These are phyloP conservation scores for Glebionis coronaria DNA, from an alignment of 129 eudicot species.

Conservation along the genomic window DNA sequence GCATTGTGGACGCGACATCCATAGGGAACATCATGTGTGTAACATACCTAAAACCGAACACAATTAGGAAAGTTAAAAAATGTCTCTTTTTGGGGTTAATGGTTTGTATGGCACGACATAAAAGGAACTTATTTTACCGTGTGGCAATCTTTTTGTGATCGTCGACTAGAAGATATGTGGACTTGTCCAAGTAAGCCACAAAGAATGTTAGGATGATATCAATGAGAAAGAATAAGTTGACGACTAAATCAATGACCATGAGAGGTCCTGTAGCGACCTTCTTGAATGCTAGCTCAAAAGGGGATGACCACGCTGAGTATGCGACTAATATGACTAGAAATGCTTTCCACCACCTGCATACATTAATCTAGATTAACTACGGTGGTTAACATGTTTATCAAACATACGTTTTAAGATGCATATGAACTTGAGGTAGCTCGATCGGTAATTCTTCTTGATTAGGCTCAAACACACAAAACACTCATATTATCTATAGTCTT, in stretches of 20 bases:
- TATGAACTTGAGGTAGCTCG: too few relatives aligned
- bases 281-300: constrained; percentile 79
- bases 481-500: too few relatives aligned
- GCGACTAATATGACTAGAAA: constrained; percentile 73
- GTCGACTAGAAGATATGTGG: constrained; percentile 75
- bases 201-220: constrained; percentile 80
- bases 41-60: constrained; percentile 42
- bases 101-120: background rate
- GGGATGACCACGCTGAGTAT: constrained; percentile 91
- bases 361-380: background rate
- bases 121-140: constrained; percentile 33
- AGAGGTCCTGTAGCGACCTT: constrained; percentile 59
- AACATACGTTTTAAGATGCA: too few relatives aligned
- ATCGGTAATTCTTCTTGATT: too few relatives aligned
- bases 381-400: too few relatives aligned
- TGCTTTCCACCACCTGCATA: constrained; percentile 82
- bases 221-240: constrained; percentile 59
- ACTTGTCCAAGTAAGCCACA: constrained; percentile 70
- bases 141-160: constrained; percentile 66
- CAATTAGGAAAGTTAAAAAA: background rate
- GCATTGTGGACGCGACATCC: constrained; percentile 85
- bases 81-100: background rate
- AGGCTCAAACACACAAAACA: too few relatives aligned
- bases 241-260: constrained; percentile 55
- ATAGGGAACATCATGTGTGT: constrained; percentile 64